phyloP scores from a whole-genome alignment of 805 yeast species.

The Kuraishia ogatae region DNA sequence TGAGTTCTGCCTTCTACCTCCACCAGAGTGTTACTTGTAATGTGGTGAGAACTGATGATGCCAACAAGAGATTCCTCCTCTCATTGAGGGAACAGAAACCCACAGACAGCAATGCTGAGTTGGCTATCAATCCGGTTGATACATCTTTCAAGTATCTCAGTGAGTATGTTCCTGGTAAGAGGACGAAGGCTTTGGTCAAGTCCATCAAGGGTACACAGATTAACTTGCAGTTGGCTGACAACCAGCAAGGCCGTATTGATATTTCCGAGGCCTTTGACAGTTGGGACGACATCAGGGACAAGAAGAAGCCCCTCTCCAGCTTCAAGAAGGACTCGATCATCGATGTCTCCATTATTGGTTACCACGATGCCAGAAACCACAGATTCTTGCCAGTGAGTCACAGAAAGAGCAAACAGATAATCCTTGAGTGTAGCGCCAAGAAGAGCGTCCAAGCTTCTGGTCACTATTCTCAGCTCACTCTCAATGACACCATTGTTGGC shows the following conservation, averaged over 20 bases:
- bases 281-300: constrained; percentile 45
- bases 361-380: constrained; percentile 62
- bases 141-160: constrained; percentile 31
- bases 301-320: constrained; percentile 45
- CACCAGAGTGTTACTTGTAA: constrained; percentile 68
- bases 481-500: constrained; percentile 40
- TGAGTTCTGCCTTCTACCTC: constrained; percentile 43
- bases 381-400: constrained; percentile 59
- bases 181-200: constrained; percentile 52
- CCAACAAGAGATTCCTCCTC: constrained; percentile 61
- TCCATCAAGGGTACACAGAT: constrained; percentile 66
- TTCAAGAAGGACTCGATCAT: constrained; percentile 53
- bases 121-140: constrained; percentile 55
- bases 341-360: constrained; percentile 65
- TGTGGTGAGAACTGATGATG: constrained; percentile 61
- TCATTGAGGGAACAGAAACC: constrained; percentile 36
- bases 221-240: constrained; percentile 68
- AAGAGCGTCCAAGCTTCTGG: constrained; percentile 26
- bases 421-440: constrained; percentile 58
- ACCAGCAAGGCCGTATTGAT: constrained; percentile 73
- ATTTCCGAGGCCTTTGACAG: constrained; percentile 57
- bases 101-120: constrained; percentile 13
- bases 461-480: constrained; percentile 18
- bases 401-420: constrained; percentile 41
- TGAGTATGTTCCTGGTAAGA: constrained; percentile 52